phyloP scores from a whole-genome alignment of 495 filamentous ascomycete genomes.

The Aspergillus ellipticus region DNA sequence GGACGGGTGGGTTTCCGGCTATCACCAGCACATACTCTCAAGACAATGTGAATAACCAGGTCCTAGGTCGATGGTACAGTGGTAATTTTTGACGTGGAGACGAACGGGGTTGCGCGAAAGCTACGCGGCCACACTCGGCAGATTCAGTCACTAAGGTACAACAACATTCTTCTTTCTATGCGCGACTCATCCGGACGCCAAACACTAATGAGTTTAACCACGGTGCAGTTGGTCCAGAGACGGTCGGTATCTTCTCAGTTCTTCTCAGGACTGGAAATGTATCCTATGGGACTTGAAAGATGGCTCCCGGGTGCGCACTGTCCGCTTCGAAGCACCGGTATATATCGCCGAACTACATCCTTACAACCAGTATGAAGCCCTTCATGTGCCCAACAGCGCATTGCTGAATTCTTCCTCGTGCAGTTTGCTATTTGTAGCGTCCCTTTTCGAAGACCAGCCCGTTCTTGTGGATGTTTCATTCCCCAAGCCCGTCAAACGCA shows the following conservation, averaged over 20 bases:
- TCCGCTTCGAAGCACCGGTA: slow-evolving; percentile 85
- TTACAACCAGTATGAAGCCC: slow-evolving; percentile 68
- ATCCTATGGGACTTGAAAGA: slow-evolving; percentile 91
- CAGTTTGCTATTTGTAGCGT: slow-evolving; percentile 77
- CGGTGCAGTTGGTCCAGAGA: slow-evolving; percentile 78
- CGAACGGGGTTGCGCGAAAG: slow-evolving; percentile 91
- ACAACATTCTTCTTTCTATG: neutral
- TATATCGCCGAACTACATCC: slow-evolving; percentile 96
- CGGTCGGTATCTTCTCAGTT: slow-evolving; percentile 88
- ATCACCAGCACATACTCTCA: neutral
- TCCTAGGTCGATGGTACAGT: slow-evolving; percentile 78
- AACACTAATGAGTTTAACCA: slow-evolving; percentile 17
- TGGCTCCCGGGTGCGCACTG: slow-evolving; percentile 62
- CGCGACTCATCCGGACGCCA: neutral
- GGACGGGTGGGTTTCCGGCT: slow-evolving; percentile 61
- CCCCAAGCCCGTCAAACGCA: slow-evolving; percentile 61
- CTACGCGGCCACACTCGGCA: slow-evolving; percentile 86
- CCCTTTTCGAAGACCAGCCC: slow-evolving; percentile 89
- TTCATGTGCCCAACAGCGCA: neutral
- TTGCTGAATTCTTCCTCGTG: slow-evolving; percentile 7
- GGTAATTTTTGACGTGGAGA: slow-evolving; percentile 95
- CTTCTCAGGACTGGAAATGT: slow-evolving; percentile 92
- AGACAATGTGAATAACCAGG: slow-evolving; percentile 9
- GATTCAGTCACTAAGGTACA: slow-evolving; percentile 73
- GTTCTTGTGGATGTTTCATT: slow-evolving; percentile 76